Evolutionary conservation across 2,329 filamentous ascomycete species (phyloP), one percentile per base, ranked within the genome.

Genomic region (Knoxdaviesia capensis): DNA sequence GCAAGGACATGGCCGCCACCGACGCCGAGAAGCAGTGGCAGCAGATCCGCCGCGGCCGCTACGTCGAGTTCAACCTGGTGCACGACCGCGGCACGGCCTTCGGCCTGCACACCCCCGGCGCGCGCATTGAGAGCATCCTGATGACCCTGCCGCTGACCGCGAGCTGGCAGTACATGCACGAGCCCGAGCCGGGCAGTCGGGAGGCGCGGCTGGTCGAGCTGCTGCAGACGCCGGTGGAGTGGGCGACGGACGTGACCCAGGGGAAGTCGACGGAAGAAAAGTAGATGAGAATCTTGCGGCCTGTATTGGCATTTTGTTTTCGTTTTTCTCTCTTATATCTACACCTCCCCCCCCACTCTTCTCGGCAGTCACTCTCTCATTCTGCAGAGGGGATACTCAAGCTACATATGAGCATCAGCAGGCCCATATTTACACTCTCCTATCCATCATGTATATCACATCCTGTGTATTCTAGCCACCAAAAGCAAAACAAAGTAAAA

Each of bases 31-130:
- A 94, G 66, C 75, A 83, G 49, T 98, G 90, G 90, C 90, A 98
- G 64, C 90, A 96, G 64, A 68, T 98, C 47, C 73, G 90, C 40
- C 68, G 90, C 49, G 90, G 90, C n/a, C 71, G 86, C 53, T 98
- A 98, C 57, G 90, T 98, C 48, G 90, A 98, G 62, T 98, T 98
- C 61, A 98, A 98, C 61, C 70, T 98, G 34, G 85, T 98, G 43
- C 87, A 98, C 61, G 90, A 98, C 62, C 75, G 90, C 30, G 90
- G 90, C 3, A 98, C 90, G 2, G 78, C 82, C 6, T 98, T 98
- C 59, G 90, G 90, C 1, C 64, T 98, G 48, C 90, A 90, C 54
- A 94, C 88, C 0, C 90, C 90, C 0, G 85, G 85, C 36, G 81
- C 87, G 5, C 72, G 90, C 47, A 77, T 98, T 3, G 90, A 98